A percentile compares a stretch with the other conserved stretches of the same genome.
These are phyloP conservation scores for Chytriomyces sp. DNA, from an alignment of 192 early-diverging fungal genomes.

Conservation along the genomic window DNA sequence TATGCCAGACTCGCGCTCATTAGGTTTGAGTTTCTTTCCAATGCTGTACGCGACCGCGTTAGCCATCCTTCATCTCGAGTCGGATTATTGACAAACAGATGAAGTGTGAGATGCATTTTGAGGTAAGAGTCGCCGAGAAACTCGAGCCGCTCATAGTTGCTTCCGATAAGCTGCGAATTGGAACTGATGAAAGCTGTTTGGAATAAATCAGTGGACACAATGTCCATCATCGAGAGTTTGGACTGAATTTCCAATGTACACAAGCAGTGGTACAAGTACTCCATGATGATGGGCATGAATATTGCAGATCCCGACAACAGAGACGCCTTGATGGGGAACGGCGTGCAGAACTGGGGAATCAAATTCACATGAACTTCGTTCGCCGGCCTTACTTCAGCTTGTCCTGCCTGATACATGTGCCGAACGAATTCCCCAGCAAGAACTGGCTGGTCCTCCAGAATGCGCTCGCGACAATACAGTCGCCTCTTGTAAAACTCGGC, in stretches of 20 bases:
- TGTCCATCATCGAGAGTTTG: slow-evolving; percentile 18
- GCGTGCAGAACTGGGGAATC: slow-evolving; percentile 50
- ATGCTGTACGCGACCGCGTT: slow-evolving; percentile 17
- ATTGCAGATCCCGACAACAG: slow-evolving; percentile 30
- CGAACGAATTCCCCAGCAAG: slow-evolving; percentile 40
- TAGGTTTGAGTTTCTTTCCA: slow-evolving; percentile 40
- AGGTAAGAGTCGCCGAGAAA: slow-evolving; percentile 88
- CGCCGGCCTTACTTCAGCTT: neutral
- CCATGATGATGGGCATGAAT: slow-evolving; percentile 42
- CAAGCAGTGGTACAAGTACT: slow-evolving; percentile 43
- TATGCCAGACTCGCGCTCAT: slow-evolving; percentile 47
- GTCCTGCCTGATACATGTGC: slow-evolving; percentile 37
- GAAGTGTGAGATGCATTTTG: slow-evolving; percentile 75
- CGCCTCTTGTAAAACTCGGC: slow-evolving; percentile 43
- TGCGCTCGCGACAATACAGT: slow-evolving; percentile 35
- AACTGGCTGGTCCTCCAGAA: slow-evolving; percentile 41
- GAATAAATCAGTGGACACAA: slow-evolving; percentile 21
- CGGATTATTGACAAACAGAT: slow-evolving; percentile 79
- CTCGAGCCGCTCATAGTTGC: slow-evolving; percentile 87
- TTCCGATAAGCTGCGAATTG: slow-evolving; percentile 62
- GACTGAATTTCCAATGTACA: slow-evolving; percentile 41
- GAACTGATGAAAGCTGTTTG: slow-evolving; percentile 74
- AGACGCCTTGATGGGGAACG: slow-evolving; percentile 40
- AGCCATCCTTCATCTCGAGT: slow-evolving; percentile 25
- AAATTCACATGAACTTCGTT: slow-evolving; percentile 20